These are phyloP conservation scores for Fusarium tuaranense DNA, from an alignment of 2,329 filamentous ascomycete genomes.

Conservation along the genomic window DNA sequence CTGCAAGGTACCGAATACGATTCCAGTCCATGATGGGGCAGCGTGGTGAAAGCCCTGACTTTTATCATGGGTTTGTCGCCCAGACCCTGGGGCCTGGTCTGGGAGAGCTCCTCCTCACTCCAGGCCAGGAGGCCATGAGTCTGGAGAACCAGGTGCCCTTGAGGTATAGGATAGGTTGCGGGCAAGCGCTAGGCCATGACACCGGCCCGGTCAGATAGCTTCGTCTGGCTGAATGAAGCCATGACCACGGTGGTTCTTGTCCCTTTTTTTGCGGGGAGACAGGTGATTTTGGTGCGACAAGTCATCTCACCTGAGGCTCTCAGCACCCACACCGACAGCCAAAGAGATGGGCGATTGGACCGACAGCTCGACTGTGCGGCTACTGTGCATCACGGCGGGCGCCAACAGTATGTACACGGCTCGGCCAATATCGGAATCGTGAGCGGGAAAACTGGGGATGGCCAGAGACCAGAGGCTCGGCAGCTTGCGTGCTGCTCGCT, in stretches of 20 bases:
- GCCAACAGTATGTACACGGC: conserved; percentile 32
- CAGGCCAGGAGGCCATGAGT: not conserved
- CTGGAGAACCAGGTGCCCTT: conserved; percentile 14
- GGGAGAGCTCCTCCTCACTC: conserved; percentile 1
- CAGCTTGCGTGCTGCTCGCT: conserved; percentile 9
- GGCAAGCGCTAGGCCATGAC: not conserved
- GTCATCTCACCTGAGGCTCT: conserved; percentile 41
- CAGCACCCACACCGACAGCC: conserved; percentile 31
- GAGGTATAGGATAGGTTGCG: not conserved
- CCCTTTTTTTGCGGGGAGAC: conserved; percentile 27
- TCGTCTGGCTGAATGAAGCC: conserved; percentile 14
- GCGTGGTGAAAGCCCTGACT: conserved; percentile 16
- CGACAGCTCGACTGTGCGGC: conserved; percentile 11
- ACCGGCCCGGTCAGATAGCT: conserved; percentile 22
- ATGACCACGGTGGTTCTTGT: conserved; percentile 13
- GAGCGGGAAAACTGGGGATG: conserved; percentile 27
- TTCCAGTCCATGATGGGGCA: conserved; percentile 14
- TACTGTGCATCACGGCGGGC: conserved; percentile 12
- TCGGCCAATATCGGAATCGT: conserved; percentile 43
- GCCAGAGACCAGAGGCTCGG: conserved; percentile 1
- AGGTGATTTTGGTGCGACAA: conserved; percentile 38
- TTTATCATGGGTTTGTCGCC: conserved; percentile 2
- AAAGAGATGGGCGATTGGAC: conserved; percentile 14
- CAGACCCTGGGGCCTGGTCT: conserved; percentile 5
- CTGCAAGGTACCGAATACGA: conserved; percentile 36